Evolutionary conservation across 148 eudicot genomes (phyloP), one percentile per base, ranked within the genome.

Genomic region (Fagopyrum esculentum): DNA sequence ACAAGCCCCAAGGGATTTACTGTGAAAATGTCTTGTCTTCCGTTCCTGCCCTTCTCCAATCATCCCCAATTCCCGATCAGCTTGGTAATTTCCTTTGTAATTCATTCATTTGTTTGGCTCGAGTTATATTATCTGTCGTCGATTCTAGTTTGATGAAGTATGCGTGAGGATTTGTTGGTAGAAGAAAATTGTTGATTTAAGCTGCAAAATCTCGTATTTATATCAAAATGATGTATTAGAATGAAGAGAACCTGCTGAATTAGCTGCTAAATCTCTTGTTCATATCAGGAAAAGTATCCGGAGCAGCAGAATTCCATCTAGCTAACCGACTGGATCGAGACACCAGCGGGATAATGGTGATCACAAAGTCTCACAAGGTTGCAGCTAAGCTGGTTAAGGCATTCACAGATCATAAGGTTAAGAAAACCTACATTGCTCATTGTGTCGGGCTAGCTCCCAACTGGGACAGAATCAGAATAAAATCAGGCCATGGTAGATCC

Each of bases 321-420:
- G 95, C 98, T n/a, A 94, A 94, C 78, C 81, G 98, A 80, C 85
- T 94, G 69, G 97, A 94, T 77, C 97, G 98, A 51, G 98, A 94
- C 79, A 94, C 98, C 22, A 92, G 93, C 76, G 98, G 98, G 46
- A 85, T 94, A 19, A 90, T 89, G 84, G 47, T 94, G 17, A 86
- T 92, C 55, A 94, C 98, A 50, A 91, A 92, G 82, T 90, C 87
- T 45, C 96, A 92, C 85, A 92, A 90, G 82, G 93, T 89, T 52
- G 98, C 98, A 12, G 83, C 85, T 73, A 92, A 92, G 89, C 91
- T 94, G 47, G 97, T 94, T 13, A 87, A 90, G 78, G 98, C 97
- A 44, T 94, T 92, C 75, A 91, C 98, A 0, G 88, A 90, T 19
- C 97, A 92, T 85, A 90, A 82, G 80, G 91, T 94, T 60, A 89